phyloP scores from a whole-genome alignment of 148 eudicot genomes.

The Talinum fruticosum region DNA sequence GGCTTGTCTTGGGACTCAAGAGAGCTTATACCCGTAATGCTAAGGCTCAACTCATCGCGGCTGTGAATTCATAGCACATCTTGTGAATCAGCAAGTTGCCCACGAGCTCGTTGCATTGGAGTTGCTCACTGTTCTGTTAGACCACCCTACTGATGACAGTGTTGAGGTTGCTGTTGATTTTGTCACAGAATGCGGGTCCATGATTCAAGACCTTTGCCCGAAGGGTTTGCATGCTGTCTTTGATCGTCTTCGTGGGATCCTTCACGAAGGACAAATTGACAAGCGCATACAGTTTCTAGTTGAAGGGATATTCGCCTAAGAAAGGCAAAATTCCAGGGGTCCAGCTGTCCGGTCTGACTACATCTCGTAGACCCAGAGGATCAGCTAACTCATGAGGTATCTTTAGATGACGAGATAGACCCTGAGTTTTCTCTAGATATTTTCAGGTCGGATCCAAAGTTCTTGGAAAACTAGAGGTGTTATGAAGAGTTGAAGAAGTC shows the following conservation, averaged over 20 bases:
- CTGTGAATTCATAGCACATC: constrained; percentile 88
- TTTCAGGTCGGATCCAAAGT: constrained; percentile 78
- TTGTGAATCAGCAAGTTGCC: constrained; percentile 91
- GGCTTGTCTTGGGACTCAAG: constrained; percentile 69
- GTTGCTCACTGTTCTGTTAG: constrained; percentile 66
- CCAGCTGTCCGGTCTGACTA: constrained; percentile 89
- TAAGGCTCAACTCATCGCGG: constrained; percentile 86
- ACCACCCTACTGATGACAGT: constrained; percentile 89
- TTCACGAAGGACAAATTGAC: constrained; percentile 97
- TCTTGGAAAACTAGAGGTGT: constrained; percentile 63
- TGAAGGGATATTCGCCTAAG: constrained; percentile 87
- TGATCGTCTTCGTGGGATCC: constrained; percentile 94
- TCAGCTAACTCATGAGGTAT: constrained; percentile 83
- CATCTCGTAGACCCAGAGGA: constrained; percentile 95
- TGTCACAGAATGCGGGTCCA: constrained; percentile 85
- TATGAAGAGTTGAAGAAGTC: constrained; percentile 86
- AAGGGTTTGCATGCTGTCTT: constrained; percentile 83
- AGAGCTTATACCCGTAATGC: constrained; percentile 88
- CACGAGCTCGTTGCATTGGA: constrained; percentile 90
- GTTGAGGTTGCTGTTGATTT: constrained; percentile 97
- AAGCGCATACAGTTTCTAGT: constrained; percentile 88
- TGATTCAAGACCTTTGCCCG: constrained; percentile 81
- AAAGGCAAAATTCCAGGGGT: constrained; percentile 88
- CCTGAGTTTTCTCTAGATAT: constrained; percentile 78
- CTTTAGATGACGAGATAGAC: constrained; percentile 65